Evolutionary conservation across 2,329 filamentous ascomycete genomes (phyloP).

Genomic region (Cylindrodendrum hubeiense): DNA sequence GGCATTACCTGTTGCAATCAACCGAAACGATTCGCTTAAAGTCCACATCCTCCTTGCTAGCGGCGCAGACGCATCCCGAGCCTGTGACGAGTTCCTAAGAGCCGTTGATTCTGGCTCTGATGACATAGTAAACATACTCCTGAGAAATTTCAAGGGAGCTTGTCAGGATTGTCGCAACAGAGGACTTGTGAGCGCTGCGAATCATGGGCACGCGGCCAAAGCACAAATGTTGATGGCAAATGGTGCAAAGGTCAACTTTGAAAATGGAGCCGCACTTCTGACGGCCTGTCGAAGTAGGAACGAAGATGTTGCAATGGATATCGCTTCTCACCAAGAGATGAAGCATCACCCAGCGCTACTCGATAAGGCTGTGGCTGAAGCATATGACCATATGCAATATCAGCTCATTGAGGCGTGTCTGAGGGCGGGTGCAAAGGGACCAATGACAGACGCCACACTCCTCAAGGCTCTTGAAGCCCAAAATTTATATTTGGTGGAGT

Average conservation of each 20-base stretch:
- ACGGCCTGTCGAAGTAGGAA: not conserved
- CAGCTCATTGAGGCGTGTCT: slow-evolving; percentile 6
- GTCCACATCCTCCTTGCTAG: slow-evolving; percentile 21
- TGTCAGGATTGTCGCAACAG: slow-evolving; percentile 19
- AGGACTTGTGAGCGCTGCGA: slow-evolving; percentile 6
- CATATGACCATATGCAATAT: slow-evolving; percentile 16
- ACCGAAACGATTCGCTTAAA: slow-evolving; percentile 6
- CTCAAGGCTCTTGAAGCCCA: slow-evolving; percentile 2
- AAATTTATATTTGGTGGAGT: not conserved
- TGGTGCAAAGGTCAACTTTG: not conserved
- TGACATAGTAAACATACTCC: slow-evolving; percentile 15
- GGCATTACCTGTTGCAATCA: slow-evolving; percentile 27
- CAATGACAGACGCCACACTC: slow-evolving; percentile 3
- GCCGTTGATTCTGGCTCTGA: not conserved
- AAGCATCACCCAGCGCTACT: not conserved
- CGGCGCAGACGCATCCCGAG: slow-evolving; percentile 10
- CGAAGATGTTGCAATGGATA: slow-evolving; percentile 6
- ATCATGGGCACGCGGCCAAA: not conserved
- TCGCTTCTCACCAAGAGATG: not conserved
- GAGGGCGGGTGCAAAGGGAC: slow-evolving; percentile 13
- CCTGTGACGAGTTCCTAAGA: slow-evolving; percentile 11
- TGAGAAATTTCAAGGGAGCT: slow-evolving; percentile 4
- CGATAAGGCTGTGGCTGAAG: slow-evolving; percentile 9
- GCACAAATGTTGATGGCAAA: slow-evolving; percentile 9
- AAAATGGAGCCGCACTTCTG: slow-evolving; percentile 1